These are phyloP conservation scores for Ormosia emarginata DNA, from an alignment of 306 rosid genomes.

Conservation along the genomic window DNA sequence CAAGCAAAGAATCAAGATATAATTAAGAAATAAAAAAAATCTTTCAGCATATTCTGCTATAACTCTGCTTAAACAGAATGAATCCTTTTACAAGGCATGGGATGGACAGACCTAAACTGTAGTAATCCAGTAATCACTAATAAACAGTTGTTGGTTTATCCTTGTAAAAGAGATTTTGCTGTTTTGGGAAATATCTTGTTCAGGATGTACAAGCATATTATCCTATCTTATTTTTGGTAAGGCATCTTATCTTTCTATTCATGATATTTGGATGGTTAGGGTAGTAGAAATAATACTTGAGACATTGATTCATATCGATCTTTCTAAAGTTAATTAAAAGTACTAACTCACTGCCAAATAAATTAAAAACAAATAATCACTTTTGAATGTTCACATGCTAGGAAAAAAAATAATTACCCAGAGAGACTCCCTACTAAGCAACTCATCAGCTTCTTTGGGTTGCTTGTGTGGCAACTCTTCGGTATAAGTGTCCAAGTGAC, in stretches of 20 bases:
- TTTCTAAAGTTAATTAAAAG: background rate
- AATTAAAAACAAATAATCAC: background rate
- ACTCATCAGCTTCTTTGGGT: conserved; percentile 65
- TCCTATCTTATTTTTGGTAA: background rate
- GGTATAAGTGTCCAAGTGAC: conserved; percentile 54
- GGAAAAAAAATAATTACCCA: conserved; percentile 39
- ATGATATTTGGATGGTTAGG: background rate
- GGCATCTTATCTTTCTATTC: background rate
- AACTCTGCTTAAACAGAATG: background rate
- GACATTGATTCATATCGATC: background rate
- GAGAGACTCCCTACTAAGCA: conserved; percentile 62
- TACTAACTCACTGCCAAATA: no score
- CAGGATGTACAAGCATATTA: background rate
- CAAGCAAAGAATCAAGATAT: background rate
- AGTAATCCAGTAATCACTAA: background rate
- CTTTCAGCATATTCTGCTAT: background rate
- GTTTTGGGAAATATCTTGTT: background rate
- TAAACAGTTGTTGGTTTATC: no score
- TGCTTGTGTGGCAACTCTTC: conserved; percentile 66
- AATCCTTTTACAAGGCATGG: background rate
- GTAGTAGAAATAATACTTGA: background rate
- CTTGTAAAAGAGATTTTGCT: background rate
- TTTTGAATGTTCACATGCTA: background rate
- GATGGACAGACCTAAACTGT: background rate
- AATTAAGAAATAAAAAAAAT: background rate